Evolutionary conservation across 2,329 filamentous ascomycete genomes (phyloP), one percentile per base, ranked within the genome.

Genomic region (Lasiodiplodia sp.): DNA sequence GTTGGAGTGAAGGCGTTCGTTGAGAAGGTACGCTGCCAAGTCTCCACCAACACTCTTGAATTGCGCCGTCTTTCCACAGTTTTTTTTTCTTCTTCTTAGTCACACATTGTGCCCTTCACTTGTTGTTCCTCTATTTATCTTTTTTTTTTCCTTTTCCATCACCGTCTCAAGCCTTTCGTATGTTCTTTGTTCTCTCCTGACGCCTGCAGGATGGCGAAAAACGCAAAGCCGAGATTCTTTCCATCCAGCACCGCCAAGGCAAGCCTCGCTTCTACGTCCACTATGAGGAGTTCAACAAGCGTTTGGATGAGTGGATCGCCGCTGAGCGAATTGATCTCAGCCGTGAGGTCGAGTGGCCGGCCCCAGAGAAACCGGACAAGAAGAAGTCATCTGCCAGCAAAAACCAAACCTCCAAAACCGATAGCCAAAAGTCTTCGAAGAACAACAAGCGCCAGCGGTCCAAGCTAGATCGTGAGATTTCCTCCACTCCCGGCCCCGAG

Each of bases 251-350:
- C 69, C 92, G 92, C 25, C 96, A 96, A 80, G 95, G 93, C 75
- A 91, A 92, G 18, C 91, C 93, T 49, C 92, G 92, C 67, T 97
- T 95, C 77, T 97, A 97, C 80, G 96, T 97, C 75, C 97, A 98
- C 80, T 98, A 97, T 79, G 93, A 97, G 77, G 96, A 97, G 76
- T 98, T 97, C 87, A 98, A 98, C 83, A 98, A 98, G 75, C 88
- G 89, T 84, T 83, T 90, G 38, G 88, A 90, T 74, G 96, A 99
- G 84, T 99, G 96, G 96, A 90, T 99, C 11, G 86, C 92, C 1
- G 87, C 91, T 37, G 86, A 88, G 44, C 88, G 96, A 44, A 93
- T 99, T 72, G 93, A 98, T 78, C 90, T 99, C 69, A 85, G 87
- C 1, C 90, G 93, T 73, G 94, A 97, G 75, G 96, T 99, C 67